These are phyloP conservation scores for Curvularia lunata DNA, from an alignment of 2,329 filamentous ascomycete species.

Conservation along the genomic window DNA sequence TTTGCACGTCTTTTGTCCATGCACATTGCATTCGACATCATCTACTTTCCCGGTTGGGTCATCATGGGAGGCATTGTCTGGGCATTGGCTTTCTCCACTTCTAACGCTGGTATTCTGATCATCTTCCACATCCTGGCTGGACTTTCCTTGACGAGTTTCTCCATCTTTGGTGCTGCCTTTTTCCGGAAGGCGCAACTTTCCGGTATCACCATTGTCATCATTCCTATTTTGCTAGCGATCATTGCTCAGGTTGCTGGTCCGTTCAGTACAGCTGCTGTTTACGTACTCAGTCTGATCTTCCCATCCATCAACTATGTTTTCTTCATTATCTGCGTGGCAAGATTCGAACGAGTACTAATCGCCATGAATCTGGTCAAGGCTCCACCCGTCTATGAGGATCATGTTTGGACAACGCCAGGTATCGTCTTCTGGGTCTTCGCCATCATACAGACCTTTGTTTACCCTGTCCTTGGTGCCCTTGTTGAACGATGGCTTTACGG, in stretches of 20 bases:
- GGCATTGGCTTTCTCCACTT: constrained; percentile 58
- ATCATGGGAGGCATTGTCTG: constrained; percentile 75
- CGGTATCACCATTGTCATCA: constrained; percentile 78
- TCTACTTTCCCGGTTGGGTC: constrained; percentile 85
- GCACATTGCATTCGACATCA: constrained; percentile 77
- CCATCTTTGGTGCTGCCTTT: constrained; percentile 79
- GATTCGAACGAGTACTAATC: constrained; percentile 70
- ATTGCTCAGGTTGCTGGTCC: constrained; percentile 76
- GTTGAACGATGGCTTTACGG: constrained; percentile 79
- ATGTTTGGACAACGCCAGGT: constrained; percentile 69
- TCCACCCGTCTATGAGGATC: constrained; percentile 59
- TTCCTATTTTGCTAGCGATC: constrained; percentile 77
- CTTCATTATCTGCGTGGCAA: constrained; percentile 77
- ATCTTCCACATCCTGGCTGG: constrained; percentile 77
- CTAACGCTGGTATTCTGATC: constrained; percentile 54
- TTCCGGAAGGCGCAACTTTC: constrained; percentile 89
- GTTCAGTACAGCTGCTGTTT: constrained; percentile 68
- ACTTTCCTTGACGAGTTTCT: constrained; percentile 77
- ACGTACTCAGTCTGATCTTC: constrained; percentile 76
- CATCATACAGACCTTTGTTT: constrained; percentile 77
- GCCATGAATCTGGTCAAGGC: constrained; percentile 66
- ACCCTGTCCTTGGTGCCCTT: constrained; percentile 75
- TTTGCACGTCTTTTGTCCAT: constrained; percentile 78
- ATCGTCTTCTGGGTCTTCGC: constrained; percentile 80
- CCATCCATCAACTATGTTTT: constrained; percentile 87